phyloP scores from a whole-genome alignment of 2,329 filamentous ascomycete genomes.

The Aspergillus udagawae region DNA sequence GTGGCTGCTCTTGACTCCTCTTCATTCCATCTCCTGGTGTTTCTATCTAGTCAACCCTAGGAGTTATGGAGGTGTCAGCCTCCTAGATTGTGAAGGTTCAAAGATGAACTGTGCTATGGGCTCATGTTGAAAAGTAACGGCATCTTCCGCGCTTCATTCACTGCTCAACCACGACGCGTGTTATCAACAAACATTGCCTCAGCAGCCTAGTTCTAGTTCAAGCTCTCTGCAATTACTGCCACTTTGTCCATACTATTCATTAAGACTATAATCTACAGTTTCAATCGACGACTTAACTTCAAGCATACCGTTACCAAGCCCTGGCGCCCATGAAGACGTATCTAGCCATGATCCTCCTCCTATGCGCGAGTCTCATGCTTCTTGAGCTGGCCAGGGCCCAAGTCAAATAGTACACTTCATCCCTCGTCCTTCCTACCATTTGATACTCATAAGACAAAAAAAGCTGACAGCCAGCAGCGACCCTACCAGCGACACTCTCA shows the following conservation, averaged over 20 bases:
- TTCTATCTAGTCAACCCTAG: not conserved
- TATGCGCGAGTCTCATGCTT: not conserved
- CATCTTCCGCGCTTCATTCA: not conserved
- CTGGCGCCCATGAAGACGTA: not conserved
- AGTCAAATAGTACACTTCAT: not conserved
- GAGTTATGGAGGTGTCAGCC: not conserved
- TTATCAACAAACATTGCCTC: not conserved
- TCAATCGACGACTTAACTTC: not conserved
- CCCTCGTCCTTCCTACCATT: not conserved
- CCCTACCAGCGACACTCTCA: slow-evolving; percentile 12
- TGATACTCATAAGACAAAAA: not conserved
- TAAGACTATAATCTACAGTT: not conserved
- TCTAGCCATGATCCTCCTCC: not conserved
- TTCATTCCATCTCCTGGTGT: too few relatives aligned
- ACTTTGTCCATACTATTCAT: too few relatives aligned
- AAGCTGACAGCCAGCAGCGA: slow-evolving; percentile 8
- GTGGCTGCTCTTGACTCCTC: too few relatives aligned
- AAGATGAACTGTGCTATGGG: not conserved
- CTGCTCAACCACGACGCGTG: not conserved
- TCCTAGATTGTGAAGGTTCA: not conserved
- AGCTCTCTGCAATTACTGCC: not conserved
- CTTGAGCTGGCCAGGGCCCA: not conserved
- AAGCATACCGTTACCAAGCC: not conserved
- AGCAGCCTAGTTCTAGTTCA: not conserved
- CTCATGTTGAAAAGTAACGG: not conserved